Conservation (phyloP, 2,329 filamentous ascomycete genomes). For the Fusarium sarcochroum region DNA sequence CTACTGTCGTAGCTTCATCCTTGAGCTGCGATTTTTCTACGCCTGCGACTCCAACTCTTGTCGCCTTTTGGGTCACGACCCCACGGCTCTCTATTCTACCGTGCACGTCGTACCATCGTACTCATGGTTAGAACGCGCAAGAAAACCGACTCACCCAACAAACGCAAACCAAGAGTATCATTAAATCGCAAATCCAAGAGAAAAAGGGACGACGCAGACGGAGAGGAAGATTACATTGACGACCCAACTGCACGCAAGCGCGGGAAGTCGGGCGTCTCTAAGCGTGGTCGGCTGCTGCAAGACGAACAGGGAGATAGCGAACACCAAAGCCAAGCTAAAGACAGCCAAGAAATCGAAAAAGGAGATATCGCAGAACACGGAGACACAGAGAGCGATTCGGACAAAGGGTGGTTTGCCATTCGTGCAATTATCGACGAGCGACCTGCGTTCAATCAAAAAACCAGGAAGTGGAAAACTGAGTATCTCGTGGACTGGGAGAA, state of each 20-base stretch:
- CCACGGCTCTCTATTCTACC: conserved; percentile 21
- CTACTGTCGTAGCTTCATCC: conserved; percentile 23
- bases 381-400: too few relatives aligned
- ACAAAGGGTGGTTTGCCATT: conserved; percentile 56
- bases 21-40: conserved; percentile 10
- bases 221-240: conserved; percentile 12
- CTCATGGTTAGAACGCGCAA: conserved; percentile 54
- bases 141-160: conserved; percentile 38
- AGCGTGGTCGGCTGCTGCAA: too few relatives aligned
- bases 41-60: conserved; percentile 14
- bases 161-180: conserved; percentile 36
- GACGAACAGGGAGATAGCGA: too few relatives aligned
- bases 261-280: too few relatives aligned
- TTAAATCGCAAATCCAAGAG: conserved; percentile 36
- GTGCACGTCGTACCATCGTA: conserved; percentile 36
- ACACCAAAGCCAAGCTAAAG: too few relatives aligned
- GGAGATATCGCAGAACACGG: too few relatives aligned
- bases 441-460: not conserved
- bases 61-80: conserved; percentile 14
- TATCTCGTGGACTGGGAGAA: conserved; percentile 59
- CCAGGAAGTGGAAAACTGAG: conserved; percentile 37
- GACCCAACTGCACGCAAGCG: conserved; percentile 12
- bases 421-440: conserved; percentile 55
- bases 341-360: too few relatives aligned
- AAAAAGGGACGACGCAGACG: conserved; percentile 14